Evolutionary conservation across 768 basidiomycete species (phyloP), one percentile per base, ranked within the genome.

Genomic region (Lactifluus piperatus): DNA sequence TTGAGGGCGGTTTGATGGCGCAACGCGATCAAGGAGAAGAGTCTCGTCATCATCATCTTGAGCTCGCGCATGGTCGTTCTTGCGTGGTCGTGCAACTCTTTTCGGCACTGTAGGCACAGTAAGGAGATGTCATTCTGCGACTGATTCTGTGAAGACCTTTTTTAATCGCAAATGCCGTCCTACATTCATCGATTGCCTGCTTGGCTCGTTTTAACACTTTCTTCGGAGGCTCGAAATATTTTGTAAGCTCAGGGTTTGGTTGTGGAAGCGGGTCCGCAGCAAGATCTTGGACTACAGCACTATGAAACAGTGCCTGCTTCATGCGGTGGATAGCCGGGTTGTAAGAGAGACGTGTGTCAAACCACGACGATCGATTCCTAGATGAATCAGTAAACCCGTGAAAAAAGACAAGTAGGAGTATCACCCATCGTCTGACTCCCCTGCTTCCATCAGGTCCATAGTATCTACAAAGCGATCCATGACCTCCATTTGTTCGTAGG

Each of bases 221-320:
- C 32, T 73, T 78, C 0, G 94, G 94, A 5, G 91, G 83, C 11
- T 91, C 75, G 65, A 97, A 85, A 71, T 89, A 98, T 68, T 88
- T 92, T 29, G 81, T 74, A 1, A 97, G 76, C 56, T 91, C 90
- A 2, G 85, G 86, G 71, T 97, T 92, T 1, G 91, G 89, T 2
- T 90, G 89, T 1, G 88, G 85, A 9, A 95, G 77, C 0, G 92
- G 91, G 56, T 91, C 77, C 7, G 76, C 76, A 22, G 76, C 71
- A n/a, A 94, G 70, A 68, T 97, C 89, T 2, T 80, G 73, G 20
- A 87, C 84, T 10, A 91, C 78, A 2, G 92, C 92, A 51, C 81
- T 80, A 68, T 97, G 94, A 71, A 95, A 91, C 66, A 93, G 83
- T 13, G 94, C 94, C 75, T 97, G 93, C 70, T 94, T 95, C 57